phyloP scores from a whole-genome alignment of 2,329 filamentous ascomycete genomes.

The Pseudopithomyces maydicus region DNA sequence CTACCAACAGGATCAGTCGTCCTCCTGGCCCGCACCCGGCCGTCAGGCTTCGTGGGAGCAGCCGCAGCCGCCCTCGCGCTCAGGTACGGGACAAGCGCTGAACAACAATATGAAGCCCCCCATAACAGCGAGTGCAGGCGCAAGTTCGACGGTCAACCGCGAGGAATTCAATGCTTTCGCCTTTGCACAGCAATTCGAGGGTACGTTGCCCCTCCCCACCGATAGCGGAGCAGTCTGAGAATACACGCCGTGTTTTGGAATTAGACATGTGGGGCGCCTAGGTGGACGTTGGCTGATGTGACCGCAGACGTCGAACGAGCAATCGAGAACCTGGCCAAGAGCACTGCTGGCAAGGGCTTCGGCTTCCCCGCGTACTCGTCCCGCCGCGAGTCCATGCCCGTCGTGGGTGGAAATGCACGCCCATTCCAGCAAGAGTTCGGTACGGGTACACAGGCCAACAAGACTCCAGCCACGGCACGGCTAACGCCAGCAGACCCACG shows the following conservation, averaged over 20 bases:
- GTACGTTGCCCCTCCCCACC: constrained; percentile 60
- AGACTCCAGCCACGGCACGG: constrained; percentile 14
- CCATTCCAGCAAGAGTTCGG: constrained; percentile 64
- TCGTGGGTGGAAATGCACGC: constrained; percentile 63
- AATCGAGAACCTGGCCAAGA: constrained; percentile 94
- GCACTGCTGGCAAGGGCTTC: constrained; percentile 79
- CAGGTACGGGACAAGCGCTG: constrained; percentile 58
- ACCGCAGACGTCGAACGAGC: constrained; percentile 88
- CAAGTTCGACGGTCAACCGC: constrained; percentile 68
- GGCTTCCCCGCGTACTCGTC: constrained; percentile 54
- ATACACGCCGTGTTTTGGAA: background rate
- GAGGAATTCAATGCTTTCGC: constrained; percentile 70
- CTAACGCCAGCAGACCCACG: constrained; percentile 66
- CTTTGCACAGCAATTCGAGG: constrained; percentile 87
- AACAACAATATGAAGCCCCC: constrained; percentile 13
- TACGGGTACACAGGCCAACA: constrained; percentile 42
- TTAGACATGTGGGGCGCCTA: constrained; percentile 2
- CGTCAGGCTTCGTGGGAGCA: constrained; percentile 75
- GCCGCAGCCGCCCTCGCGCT: constrained; percentile 72
- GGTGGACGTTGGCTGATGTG: constrained; percentile 17
- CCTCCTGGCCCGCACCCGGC: constrained; percentile 64
- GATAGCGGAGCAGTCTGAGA: background rate
- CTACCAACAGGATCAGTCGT: constrained; percentile 70
- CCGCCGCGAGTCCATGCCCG: constrained; percentile 81
- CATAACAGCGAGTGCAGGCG: constrained; percentile 59